Evolutionary conservation across 371 early-diverging fungal genomes (phyloP), one percentile per base, ranked within the genome.

Genomic region (Zopfochytrium polystomum): DNA sequence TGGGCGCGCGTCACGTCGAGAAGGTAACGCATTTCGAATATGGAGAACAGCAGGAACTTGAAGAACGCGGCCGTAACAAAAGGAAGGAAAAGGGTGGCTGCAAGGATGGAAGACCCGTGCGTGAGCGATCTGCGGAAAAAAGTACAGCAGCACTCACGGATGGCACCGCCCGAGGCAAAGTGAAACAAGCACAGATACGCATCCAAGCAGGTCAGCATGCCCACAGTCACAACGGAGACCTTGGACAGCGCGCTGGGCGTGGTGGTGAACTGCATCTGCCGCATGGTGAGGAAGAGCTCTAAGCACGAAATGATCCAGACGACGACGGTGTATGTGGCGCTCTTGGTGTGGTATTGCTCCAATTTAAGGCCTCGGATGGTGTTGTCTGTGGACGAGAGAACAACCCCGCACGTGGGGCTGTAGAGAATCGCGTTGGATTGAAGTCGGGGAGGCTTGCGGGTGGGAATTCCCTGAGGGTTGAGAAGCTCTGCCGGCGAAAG

Each of bases 191-290:
- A 87, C 5, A 85, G 52, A 66, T 87, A 87, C 2, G 85, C 84
- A 64, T 89, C 90, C 63, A 87, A 78, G 23, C 85, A 73, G 11
- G 83, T 80, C 63, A 86, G 85, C 70, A 87, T 79, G 25, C 84
- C 80, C 56, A 89, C 82, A 0, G 85, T 83, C 76, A 83, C 83
- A 58, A 84, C 81, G 2, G 91, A 88, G n/a, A 89, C 82, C 66
- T 88, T 88, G 18, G 89, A 79, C 18, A 87, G 81, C 56, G 84
- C 81, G 84, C 85, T 7, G 87, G 86, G 90, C 11, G 91, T 89
- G 2, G 80, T 78, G 7, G 89, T 85, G 58, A 81, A 84, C 58
- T 84, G 84, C 84, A 88, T 86, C 70, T 91, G 91, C 46, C 78
- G 71, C 23, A 86, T 80, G 43, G 86, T 58, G 18, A 85, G 66